Evolutionary conservation across 2,329 filamentous ascomycete genomes (phyloP), one percentile per base, ranked within the genome.

Genomic region (Aspergillus ochraceoroseus): DNA sequence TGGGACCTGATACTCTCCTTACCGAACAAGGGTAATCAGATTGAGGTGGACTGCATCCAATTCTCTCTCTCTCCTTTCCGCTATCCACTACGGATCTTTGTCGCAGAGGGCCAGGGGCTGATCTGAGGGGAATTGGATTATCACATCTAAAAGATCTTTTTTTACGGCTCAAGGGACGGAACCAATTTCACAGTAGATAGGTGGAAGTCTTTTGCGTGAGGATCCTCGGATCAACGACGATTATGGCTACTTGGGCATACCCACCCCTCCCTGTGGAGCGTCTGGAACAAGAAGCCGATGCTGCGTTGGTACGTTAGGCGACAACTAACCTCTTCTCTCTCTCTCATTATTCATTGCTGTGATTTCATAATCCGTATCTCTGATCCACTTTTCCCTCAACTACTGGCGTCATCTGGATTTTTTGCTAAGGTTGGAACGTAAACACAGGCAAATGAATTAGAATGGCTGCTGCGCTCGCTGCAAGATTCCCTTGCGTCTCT

Each of bases 241-340:
- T n/a, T 2, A 82, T 82, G 78, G 77, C 79, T 12, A 76, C 77
- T 29, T 73, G 75, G 59, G 70, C 79, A 38, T 82, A 79, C 67
- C 79, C 79, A 43, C 71, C 75, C 38, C 70, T 80, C 26, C 61
- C 73, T 13, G 62, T 68, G 20, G 68, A 70, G 35, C 64, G 72
- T 48, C 65, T 81, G 38, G 64, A 66, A 44, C 62, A 62, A 47
- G 74, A 76, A 55, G 74, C 77, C 55, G 70, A 75, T 42, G 64
- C 63, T 28, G 72, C 75, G 25, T 62, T 76, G 63, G 74, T 75
- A 64, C 44, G 62, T 53, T 42, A 29, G 20, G 29, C 8, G 13
- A 19, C 30, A 12, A 12, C 25, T 13, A 12, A 27, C 9, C 8
- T n/a, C n/a, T 20, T 19, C 13, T 17, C 4, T n/a, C 23, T 7